Evolutionary conservation across 1,284 basidiomycete species (phyloP), one percentile per base, ranked within the genome.

Genomic region (Phellinidium pouzarii): DNA sequence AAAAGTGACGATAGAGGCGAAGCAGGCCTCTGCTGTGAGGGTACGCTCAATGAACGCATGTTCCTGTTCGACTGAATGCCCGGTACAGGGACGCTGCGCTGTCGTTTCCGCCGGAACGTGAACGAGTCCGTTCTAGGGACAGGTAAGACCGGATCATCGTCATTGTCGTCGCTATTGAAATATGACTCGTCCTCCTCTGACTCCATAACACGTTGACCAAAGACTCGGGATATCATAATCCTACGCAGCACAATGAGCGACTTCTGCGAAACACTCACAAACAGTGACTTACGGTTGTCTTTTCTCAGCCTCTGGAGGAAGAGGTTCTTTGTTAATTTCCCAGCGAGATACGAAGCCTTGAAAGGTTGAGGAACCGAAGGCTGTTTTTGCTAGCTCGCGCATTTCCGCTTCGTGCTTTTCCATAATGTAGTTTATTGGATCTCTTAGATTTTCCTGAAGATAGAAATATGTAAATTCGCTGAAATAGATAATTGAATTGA

Each of bases 321-420:
- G 87, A 56, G 80, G 79, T 20, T 94, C 91, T 58, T 85, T 84
- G 68, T 94, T 95, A 73, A 94, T 91, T 67, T 98, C 94, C 80
- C 86, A 94, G 51, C 89, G 81, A 37, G 77, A 70, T 47, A 91
- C 79, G 60, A 98, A 79, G 36, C 80, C 74, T 42, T 79, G 74
- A 66, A 94, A 92, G 43, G 84, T 77, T 52, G 78, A 72, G 1
- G 81, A 78, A n/a, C 82, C 79, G 25, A 87, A 68, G 1, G 74
- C 74, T 25, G 75, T 76, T 60, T 78, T 71, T 0, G 86, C 77
- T 14, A 98, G 75, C 48, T 72, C 72, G 38, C 80, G 78, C 53
- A 98, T 73, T 41, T 78, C 73, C 0, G 75, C 71, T 54, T 83
- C 83, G 61, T 94, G 82, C 56, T 77, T 77, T 14, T 84, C 84